A percentile compares a stretch with the other conserved stretches of the same genome.
Conservation (phyloP, 2,329 filamentous ascomycete genomes). For the Bretziella fagacearum region DNA sequence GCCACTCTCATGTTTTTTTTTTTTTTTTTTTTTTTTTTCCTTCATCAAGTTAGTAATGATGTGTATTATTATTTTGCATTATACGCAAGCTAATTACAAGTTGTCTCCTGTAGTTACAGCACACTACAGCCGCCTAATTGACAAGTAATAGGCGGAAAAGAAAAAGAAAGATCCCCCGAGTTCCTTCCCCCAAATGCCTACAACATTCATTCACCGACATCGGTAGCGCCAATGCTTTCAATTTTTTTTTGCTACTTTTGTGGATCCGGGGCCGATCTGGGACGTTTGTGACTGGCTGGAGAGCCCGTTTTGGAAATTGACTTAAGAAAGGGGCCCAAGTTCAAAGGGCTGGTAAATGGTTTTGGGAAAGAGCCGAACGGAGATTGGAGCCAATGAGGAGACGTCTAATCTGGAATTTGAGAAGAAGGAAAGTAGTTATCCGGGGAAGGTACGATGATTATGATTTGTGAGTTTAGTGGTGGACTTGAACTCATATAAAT, state of each 20-base stretch:
- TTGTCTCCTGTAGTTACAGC: neutral
- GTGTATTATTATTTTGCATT: neutral
- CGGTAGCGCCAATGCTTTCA: conserved; percentile 10
- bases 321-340: neutral
- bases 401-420: neutral
- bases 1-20: conserved; percentile 1
- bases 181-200: neutral
- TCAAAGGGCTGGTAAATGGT: neutral
- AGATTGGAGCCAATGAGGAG: neutral
- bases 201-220: conserved; percentile 11
- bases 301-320: neutral
- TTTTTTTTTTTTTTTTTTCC: conserved; percentile 7
- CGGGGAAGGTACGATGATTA: no score
- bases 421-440: neutral
- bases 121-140: neutral
- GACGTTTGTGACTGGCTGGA: conserved; percentile 9
- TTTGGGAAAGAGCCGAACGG: neutral
- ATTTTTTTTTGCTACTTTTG: conserved; percentile 11
- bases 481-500: no score
- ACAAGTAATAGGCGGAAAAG: neutral
- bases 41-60: no score
- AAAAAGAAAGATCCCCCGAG: conserved; percentile 1
- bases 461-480: no score
- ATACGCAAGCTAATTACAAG: neutral
- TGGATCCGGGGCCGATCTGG: conserved; percentile 10